A percentile compares a stretch with the other conserved stretches of the same genome.
Evolutionary conservation across 2,329 filamentous ascomycete genomes (phyloP).

Genomic region (Penicillium sp.): DNA sequence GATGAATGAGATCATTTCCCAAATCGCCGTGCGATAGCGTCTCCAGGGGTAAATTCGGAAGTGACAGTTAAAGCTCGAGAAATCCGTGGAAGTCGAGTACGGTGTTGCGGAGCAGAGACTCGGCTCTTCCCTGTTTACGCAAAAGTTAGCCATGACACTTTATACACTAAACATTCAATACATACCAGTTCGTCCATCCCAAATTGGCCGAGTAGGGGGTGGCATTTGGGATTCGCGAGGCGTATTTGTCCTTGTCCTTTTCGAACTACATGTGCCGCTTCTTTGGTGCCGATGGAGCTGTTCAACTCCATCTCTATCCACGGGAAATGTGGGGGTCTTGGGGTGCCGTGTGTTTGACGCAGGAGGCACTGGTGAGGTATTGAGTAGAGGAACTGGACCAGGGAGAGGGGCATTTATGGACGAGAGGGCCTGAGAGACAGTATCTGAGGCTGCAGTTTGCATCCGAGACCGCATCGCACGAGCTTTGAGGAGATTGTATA

Average conservation of each 20-base stretch:
- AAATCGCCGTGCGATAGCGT: constrained; percentile 28
- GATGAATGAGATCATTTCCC: constrained; percentile 7
- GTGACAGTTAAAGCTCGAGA: constrained; percentile 21
- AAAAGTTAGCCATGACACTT: not conserved
- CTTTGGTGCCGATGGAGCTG: constrained; percentile 41
- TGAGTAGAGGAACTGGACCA: constrained; percentile 5
- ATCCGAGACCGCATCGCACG: constrained; percentile 56
- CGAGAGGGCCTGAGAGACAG: constrained; percentile 48
- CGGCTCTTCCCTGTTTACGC: constrained; percentile 11
- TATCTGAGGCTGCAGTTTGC: constrained; percentile 55
- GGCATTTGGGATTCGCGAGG: constrained; percentile 31
- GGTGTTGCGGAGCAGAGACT: constrained; percentile 25
- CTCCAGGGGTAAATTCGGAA: constrained; percentile 25
- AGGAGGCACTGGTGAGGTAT: not conserved
- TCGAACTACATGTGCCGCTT: constrained; percentile 42
- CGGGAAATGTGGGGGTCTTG: constrained; percentile 27
- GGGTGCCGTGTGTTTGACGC: constrained; percentile 18
- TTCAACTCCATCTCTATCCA: constrained; percentile 34
- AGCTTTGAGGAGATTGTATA: constrained; percentile 58
- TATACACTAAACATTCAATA: not conserved
- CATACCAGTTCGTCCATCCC: constrained; percentile 27
- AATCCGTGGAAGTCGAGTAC: constrained; percentile 27
- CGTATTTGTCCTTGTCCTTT: constrained; percentile 22
- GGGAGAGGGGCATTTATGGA: constrained; percentile 17
- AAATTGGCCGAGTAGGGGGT: constrained; percentile 29